phyloP scores from a whole-genome alignment of 2,329 filamentous ascomycete genomes.

The Aspergillus arachidicola region DNA sequence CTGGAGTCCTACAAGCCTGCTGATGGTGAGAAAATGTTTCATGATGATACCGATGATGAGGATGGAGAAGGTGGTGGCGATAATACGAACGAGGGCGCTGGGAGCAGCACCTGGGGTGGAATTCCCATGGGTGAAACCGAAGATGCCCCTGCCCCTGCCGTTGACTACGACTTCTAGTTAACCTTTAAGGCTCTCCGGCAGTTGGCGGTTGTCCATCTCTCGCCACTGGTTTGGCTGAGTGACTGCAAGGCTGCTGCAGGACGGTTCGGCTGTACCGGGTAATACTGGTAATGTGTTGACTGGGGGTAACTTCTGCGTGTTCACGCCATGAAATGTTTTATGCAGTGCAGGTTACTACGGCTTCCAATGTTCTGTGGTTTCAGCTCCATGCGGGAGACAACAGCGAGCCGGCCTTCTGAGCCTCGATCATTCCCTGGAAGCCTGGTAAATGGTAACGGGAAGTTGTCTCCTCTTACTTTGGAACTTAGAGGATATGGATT shows the following conservation, averaged over 20 bases:
- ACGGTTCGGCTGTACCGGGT: neutral
- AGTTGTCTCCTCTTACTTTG: neutral
- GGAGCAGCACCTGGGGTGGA: slow-evolving; percentile 21
- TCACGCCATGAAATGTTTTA: neutral
- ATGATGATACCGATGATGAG: slow-evolving; percentile 57
- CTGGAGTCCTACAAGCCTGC: slow-evolving; percentile 60
- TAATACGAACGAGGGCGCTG: slow-evolving; percentile 17
- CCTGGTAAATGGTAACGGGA: neutral
- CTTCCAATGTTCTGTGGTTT: neutral
- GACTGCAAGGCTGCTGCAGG: neutral
- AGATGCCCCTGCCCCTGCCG: slow-evolving; percentile 6
- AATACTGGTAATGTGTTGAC: neutral
- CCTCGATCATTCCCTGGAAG: neutral
- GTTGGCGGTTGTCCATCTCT: neutral
- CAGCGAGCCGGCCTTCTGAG: neutral
- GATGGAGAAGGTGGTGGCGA: slow-evolving; percentile 25
- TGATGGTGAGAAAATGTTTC: slow-evolving; percentile 47
- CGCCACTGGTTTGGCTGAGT: neutral
- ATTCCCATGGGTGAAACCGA: slow-evolving; percentile 14
- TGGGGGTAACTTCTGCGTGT: neutral
- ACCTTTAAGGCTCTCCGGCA: neutral
- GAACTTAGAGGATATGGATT: neutral
- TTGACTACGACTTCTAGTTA: slow-evolving; percentile 7
- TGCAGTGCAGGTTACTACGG: slow-evolving; percentile 1
- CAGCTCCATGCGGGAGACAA: neutral